Base-by-base conservation (phyloP, 2,329 filamentous ascomycete species). In the Clonostachys chloroleuca region DNA sequence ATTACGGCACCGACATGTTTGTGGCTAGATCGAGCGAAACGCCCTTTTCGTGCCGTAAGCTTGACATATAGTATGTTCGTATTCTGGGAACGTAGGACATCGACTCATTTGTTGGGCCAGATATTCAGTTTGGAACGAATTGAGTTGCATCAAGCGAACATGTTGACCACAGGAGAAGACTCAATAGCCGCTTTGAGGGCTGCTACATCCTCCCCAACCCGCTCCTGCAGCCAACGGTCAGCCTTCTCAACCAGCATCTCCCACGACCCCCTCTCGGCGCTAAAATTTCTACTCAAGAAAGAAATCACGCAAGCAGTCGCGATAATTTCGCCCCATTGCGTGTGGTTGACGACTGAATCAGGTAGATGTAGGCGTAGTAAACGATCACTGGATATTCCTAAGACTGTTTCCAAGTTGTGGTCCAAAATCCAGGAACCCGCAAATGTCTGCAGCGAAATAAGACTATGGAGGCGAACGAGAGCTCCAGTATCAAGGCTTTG, bases 161-260 rank as follows among this genome's bases (percentile, higher is more conserved):
- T 30, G 24, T 4, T 30, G 24, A 30, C 24, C 24, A 30, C 9
- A 30, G 24, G 24, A 30, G 24, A 30, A 30, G 24, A 30, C 6
- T 30, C 24, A 30, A 30, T 2, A 30, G 24, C 36, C 36, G 2
- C 6, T 45, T 13, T 42, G 20, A 56, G 44, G 42, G 64, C 42
- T 5, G 46, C 51, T 13, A 51, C 36, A 16, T 47, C 48, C 24
- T 30, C 9, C 1, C 52, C 55, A 12, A 56, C 46, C 5, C 51
- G 52, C 3, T 49, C 49, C 37, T 51, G 45, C 35, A 83, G 46
- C 78, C 79, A 86, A 0, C 43, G 56, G 55, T 65, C 69, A 0
- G 78, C 82, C 68, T 86, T 86, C 9, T 77, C 74, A 14, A 75
- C 79, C 39, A 87, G 63, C 69, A 87, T 68, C 51, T 84, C 82